Evolutionary conservation across 2,329 filamentous ascomycete genomes (phyloP).

Genomic region (Neonectria coccinea): DNA sequence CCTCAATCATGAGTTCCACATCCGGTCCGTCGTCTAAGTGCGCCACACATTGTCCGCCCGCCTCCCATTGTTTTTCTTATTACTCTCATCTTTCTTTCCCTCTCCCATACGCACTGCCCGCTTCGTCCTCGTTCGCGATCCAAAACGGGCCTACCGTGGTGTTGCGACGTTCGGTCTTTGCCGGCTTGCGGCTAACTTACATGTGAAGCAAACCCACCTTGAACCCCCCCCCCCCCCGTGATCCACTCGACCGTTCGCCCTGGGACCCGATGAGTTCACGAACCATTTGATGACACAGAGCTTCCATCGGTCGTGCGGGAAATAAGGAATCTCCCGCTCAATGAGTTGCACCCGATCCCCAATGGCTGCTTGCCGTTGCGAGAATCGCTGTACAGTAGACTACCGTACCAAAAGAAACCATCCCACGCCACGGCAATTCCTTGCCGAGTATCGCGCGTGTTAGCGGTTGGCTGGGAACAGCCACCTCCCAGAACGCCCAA

Average conservation of each 20-base stretch:
- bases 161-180: background rate
- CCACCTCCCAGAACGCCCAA: constrained; percentile 16
- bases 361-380: constrained; percentile 1
- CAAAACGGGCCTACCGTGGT: background rate
- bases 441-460: constrained; percentile 38
- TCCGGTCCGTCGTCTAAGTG: background rate
- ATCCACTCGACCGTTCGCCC: constrained; percentile 1
- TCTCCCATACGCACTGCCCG: background rate
- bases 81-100: background rate
- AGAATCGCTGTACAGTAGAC: background rate
- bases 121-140: background rate
- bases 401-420: constrained; percentile 9
- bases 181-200: background rate
- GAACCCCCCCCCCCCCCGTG: background rate
- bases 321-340: too few species aligned
- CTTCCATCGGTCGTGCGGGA: background rate
- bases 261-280: background rate
- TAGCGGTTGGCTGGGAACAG: constrained; percentile 37
- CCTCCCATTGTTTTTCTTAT: background rate
- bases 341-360: background rate
- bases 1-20: background rate
- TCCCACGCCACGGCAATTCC: constrained; percentile 42
- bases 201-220: constrained; percentile 7
- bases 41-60: background rate
- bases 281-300: background rate